Evolutionary conservation across 768 basidiomycete species (phyloP).

Genomic region (Ephemerocybe angulata): DNA sequence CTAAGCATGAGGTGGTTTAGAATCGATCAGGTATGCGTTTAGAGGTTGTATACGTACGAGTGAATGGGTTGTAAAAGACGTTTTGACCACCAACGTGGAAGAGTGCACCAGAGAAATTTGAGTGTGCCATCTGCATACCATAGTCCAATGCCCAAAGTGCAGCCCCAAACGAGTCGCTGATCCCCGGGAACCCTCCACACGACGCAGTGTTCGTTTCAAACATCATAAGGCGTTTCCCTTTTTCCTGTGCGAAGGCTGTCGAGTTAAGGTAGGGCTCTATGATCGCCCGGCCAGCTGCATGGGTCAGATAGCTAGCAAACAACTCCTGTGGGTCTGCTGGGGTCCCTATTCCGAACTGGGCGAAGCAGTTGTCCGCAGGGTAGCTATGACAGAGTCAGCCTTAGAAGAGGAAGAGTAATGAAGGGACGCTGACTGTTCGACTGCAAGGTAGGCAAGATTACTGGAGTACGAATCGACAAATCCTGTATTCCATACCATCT

Average conservation of each 20-base stretch:
- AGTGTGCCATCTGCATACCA: conserved; percentile 57
- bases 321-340: conserved; percentile 38
- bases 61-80: conserved; percentile 67
- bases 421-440: conserved; percentile 50
- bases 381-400: conserved; percentile 22
- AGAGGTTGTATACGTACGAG: conserved; percentile 40
- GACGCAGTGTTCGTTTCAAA: conserved; percentile 70
- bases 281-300: conserved; percentile 48
- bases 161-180: conserved; percentile 60
- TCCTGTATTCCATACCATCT: conserved; percentile 46
- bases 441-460: conserved; percentile 42
- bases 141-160: conserved; percentile 67
- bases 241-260: conserved; percentile 39
- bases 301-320: conserved; percentile 57
- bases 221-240: conserved; percentile 55
- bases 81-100: conserved; percentile 66
- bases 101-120: conserved; percentile 52
- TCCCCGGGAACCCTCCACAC: conserved; percentile 65
- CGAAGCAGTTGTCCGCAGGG: conserved; percentile 57
- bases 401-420: not conserved
- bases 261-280: conserved; percentile 51
- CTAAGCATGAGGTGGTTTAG: conserved; percentile 10
- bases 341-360: conserved; percentile 40
- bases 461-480: conserved; percentile 43
- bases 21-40: too few relatives aligned